Conservation (phyloP, 257 asterid genomes). For the Primulina huaijiensis region DNA sequence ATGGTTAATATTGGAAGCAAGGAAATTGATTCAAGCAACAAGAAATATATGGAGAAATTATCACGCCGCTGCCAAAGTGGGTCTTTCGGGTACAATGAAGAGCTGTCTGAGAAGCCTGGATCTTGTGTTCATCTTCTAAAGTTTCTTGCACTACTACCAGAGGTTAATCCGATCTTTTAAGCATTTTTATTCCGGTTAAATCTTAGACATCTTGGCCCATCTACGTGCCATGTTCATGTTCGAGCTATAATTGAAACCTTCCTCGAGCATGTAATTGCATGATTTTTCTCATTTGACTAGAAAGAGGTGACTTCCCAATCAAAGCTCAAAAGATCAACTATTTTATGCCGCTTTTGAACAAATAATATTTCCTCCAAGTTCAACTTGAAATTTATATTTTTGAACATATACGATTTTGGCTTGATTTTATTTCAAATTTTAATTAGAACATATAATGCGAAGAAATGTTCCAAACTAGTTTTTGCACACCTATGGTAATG, state of each 20-base stretch:
- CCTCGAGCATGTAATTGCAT: not conserved
- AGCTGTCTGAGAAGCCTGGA: slow-evolving; percentile 42
- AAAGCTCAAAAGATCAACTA: not conserved
- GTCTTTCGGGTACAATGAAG: slow-evolving; percentile 37
- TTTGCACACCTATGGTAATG: not conserved
- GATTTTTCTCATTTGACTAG: not conserved
- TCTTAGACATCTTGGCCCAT: not conserved
- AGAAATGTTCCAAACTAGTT: too few species aligned
- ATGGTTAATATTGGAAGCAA: slow-evolving; percentile 53
- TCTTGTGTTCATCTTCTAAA: slow-evolving; percentile 47
- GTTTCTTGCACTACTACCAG: slow-evolving; percentile 67
- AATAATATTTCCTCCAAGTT: too few species aligned
- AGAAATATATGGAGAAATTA: slow-evolving; percentile 41
- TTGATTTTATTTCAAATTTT: not conserved
- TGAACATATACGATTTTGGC: not conserved
- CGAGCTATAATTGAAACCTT: not conserved
- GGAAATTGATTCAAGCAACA: slow-evolving; percentile 40
- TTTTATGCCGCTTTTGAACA: not conserved
- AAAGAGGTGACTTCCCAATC: not conserved
- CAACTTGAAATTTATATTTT: too few species aligned
- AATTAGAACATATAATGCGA: too few species aligned
- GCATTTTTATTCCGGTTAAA: not conserved
- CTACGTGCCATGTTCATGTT: not conserved
- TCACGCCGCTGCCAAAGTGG: slow-evolving; percentile 43
- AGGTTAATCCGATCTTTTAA: slow-evolving; percentile 35